Evolutionary conservation across 257 asterid genomes (phyloP).

Genomic region (Verbascum thapsus): DNA sequence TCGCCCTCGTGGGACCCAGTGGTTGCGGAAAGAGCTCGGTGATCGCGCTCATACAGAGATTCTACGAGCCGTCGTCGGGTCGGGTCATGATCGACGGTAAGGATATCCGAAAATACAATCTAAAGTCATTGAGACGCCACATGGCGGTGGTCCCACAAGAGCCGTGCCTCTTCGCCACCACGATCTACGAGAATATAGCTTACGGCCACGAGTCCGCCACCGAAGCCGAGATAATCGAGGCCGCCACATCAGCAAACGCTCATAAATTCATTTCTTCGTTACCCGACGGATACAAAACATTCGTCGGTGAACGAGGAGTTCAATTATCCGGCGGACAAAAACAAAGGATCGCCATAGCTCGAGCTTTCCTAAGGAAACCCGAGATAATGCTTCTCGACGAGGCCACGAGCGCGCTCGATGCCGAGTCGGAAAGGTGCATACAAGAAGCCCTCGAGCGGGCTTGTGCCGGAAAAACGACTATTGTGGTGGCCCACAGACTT

Average conservation of each 20-base stretch:
- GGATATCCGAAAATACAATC: constrained; percentile 74
- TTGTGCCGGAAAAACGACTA: constrained; percentile 73
- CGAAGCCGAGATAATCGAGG: constrained; percentile 68
- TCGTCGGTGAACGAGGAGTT: constrained; percentile 35
- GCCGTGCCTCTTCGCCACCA: constrained; percentile 78
- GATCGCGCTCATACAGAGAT: constrained; percentile 57
- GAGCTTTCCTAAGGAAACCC: constrained; percentile 37
- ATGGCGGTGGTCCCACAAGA: constrained; percentile 81
- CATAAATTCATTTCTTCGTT: constrained; percentile 53
- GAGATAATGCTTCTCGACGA: constrained; percentile 40
- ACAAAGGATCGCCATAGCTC: constrained; percentile 39
- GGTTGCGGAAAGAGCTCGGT: constrained; percentile 81
- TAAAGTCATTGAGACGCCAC: constrained; percentile 63
- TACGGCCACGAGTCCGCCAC: constrained; percentile 74
- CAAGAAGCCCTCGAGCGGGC: constrained; percentile 75
- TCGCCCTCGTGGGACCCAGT: constrained; percentile 81
- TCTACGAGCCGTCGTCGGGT: constrained; percentile 71
- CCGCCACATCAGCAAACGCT: constrained; percentile 75
- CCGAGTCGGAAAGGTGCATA: constrained; percentile 69
- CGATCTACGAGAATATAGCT: constrained; percentile 75
- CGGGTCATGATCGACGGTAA: constrained; percentile 74
- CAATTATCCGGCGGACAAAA: constrained; percentile 41
- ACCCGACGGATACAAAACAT: constrained; percentile 52
- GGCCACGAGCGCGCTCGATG: constrained; percentile 40
- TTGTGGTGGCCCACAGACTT: constrained; percentile 81